Base-by-base conservation (phyloP, 768 basidiomycete species). In the Mycena olivaceomarginata region DNA sequence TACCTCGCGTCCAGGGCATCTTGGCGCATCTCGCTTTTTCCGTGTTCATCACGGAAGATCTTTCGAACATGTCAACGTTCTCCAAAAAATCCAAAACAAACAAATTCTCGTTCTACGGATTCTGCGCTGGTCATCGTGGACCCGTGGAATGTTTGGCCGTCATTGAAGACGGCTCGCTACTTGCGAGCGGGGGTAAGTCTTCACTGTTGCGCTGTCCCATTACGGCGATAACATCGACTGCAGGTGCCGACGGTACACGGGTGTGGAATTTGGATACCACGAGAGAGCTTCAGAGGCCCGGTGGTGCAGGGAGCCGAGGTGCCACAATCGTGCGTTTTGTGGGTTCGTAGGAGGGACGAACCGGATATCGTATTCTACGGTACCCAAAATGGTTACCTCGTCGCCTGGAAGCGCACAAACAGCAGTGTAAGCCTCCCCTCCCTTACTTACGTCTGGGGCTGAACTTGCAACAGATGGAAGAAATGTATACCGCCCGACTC, bases 271-370 rank as follows among this genome's bases (percentile, higher is more conserved):
- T 76, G 2, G 31, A 43, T 15, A 67, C 39, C 5, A 9, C 43
- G 22, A 40, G 0, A 1, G 6, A 18, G 13, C 51, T 62, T 51
- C 64, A 13, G 25, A 43, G 59, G 6, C 68, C 10, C 25, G 25
- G 31, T 10, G 65, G 65, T 16, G 31, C 22, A 25, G 74, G 60
- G 22, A 25, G 62, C 12, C 70, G 79, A 2, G 79, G 77, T n/a
- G 74, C 66, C 12, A 78, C 77, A 12, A 12, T 71, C 77, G 37
- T 31, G n/a, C 3, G 4, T 76, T 16, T n/a, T 73, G 22, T 80
- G 77, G 77, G 48, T 78, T 6, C 64, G 57, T 40, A 40, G 72
- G 11, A 77, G 78, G 18, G 74, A 80, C 59, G 71, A 77, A 15
- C 18, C 48, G 2, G 77, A 80, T 22, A 40, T 68, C n/a, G 41